A percentile compares a stretch with the other conserved stretches of the same genome.
Evolutionary conservation across 148 eudicot genomes (phyloP).

Genomic region (Rhododendron kiyosumense): DNA sequence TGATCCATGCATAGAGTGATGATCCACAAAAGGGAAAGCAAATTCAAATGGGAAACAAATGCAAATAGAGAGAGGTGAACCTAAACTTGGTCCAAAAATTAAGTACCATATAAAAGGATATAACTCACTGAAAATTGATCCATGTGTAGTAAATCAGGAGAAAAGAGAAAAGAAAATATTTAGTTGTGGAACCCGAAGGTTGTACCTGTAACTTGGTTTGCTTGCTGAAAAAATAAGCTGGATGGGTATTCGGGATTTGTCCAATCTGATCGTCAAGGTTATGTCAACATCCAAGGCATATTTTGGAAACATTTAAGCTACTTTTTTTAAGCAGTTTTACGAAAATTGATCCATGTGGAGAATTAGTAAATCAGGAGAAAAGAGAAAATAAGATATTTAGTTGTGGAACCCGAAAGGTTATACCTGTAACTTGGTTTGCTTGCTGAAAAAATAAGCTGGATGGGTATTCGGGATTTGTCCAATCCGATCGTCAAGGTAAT

Average conservation of each 20-base stretch:
- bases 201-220: background rate
- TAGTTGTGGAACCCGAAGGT: background rate
- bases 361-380: background rate
- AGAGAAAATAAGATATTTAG: background rate
- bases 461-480: background rate
- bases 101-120: background rate
- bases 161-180: background rate
- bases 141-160: background rate
- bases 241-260: background rate
- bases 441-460: background rate
- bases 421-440: background rate
- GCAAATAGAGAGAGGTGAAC: background rate
- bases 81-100: background rate
- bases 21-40: background rate
- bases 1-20: background rate
- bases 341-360: background rate
- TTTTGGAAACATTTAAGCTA: background rate
- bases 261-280: background rate
- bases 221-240: background rate
- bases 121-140: background rate
- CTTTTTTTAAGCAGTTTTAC: background rate
- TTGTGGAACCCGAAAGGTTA: background rate
- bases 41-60: background rate
- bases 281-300: background rate
- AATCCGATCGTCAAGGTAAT: background rate